These are phyloP conservation scores for Ustilago curta DNA, from an alignment of 1,284 basidiomycete genomes.

Conservation along the genomic window DNA sequence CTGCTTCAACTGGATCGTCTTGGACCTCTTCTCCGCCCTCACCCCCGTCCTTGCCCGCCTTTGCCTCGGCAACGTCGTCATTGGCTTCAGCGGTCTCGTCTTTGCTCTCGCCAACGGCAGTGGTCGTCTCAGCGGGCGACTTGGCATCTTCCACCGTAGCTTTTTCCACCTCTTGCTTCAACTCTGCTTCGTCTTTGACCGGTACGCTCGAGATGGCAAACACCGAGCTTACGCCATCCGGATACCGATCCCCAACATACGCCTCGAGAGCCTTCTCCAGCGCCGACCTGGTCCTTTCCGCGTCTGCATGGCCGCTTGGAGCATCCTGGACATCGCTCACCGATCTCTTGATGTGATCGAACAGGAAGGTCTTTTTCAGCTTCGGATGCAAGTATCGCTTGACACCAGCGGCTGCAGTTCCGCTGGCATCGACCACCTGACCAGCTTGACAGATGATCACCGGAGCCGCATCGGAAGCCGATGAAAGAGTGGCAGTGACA, in stretches of 20 bases:
- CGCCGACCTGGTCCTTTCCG: constrained; percentile 30
- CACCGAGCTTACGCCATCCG: constrained; percentile 56
- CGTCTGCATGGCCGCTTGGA: constrained; percentile 8
- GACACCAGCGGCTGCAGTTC: background rate
- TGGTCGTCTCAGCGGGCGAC: constrained; percentile 32
- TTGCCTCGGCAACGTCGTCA: background rate
- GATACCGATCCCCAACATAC: constrained; percentile 62
- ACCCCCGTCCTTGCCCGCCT: background rate
- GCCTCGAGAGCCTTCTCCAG: constrained; percentile 48
- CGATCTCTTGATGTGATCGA: constrained; percentile 43
- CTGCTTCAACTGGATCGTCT: constrained; percentile 20
- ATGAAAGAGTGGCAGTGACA: constrained; percentile 32
- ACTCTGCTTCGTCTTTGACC: constrained; percentile 17
- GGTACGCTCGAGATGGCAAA: constrained; percentile 40
- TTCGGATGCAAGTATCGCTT: constrained; percentile 46
- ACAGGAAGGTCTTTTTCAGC: constrained; percentile 35
- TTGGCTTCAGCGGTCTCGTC: constrained; percentile 1
- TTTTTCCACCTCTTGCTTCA: constrained; percentile 18
- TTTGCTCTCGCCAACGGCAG: constrained; percentile 5
- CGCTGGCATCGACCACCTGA: constrained; percentile 9
- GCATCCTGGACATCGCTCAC: constrained; percentile 32
- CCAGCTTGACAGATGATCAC: constrained; percentile 49
- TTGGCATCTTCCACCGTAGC: constrained; percentile 28
- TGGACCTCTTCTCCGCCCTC: constrained; percentile 8
- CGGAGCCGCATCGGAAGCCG: constrained; percentile 2